Evolutionary conservation across 2,329 filamentous ascomycete genomes (phyloP).

Genomic region (Aureobasidium sp.): DNA sequence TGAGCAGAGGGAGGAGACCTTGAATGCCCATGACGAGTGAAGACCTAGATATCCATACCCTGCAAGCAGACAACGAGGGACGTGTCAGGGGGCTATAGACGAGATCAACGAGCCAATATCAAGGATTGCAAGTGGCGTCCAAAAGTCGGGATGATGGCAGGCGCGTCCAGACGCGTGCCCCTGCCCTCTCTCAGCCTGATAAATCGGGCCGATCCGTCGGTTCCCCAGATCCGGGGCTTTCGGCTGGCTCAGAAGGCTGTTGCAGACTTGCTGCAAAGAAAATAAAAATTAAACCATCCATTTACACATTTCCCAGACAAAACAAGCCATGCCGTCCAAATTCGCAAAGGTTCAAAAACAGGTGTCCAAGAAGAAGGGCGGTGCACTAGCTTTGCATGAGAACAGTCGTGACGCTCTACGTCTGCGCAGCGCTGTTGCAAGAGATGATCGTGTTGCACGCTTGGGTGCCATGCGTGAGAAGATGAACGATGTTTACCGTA

Average conservation of each 20-base stretch:
- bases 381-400: conserved; percentile 70
- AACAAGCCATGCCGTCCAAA: conserved; percentile 58
- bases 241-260: neutral
- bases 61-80: neutral
- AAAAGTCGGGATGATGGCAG: neutral
- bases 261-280: neutral
- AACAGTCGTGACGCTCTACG: conserved; percentile 81
- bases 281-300: neutral
- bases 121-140: conserved; percentile 4
- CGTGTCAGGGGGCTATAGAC: neutral
- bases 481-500: conserved; percentile 67
- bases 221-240: neutral
- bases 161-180: neutral
- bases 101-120: neutral
- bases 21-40: conserved; percentile 2
- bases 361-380: conserved; percentile 78
- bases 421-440: conserved; percentile 67
- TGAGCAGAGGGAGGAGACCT: conserved; percentile 45
- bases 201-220: neutral
- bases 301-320: neutral
- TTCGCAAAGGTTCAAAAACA: conserved; percentile 81
- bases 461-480: conserved; percentile 63
- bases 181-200: neutral
- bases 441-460: conserved; percentile 76
- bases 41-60: neutral